These are phyloP conservation scores for Phytophthora quininea DNA, from an alignment of 352 stramenopile species.

Conservation along the genomic window DNA sequence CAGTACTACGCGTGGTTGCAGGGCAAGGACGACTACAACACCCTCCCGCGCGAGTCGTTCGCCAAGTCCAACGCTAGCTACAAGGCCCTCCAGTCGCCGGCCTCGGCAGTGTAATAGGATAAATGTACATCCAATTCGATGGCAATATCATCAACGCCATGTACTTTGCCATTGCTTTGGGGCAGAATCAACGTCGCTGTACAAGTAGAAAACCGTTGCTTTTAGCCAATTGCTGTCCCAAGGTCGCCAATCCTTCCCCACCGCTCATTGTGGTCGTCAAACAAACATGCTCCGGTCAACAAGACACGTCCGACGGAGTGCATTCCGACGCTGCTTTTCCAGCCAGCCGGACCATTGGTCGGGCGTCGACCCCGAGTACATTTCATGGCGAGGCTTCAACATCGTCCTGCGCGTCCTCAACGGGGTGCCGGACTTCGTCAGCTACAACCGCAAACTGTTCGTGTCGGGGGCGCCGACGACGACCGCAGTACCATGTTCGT, in stretches of 20 bases:
- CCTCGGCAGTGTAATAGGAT: neutral
- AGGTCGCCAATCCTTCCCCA: neutral
- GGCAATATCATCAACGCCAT: too few species aligned
- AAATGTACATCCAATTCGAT: too few species aligned
- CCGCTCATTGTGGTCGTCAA: neutral
- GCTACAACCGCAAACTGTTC: conserved; percentile 39
- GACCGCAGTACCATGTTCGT: conserved; percentile 58
- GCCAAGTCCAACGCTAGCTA: conserved; percentile 11
- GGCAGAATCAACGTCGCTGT: too few species aligned
- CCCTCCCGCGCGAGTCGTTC: conserved; percentile 5
- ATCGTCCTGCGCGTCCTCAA: conserved; percentile 28
- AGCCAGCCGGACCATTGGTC: conserved; percentile 2
- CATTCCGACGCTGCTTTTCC: neutral
- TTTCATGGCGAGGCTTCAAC: conserved; percentile 26
- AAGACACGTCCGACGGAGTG: neutral
- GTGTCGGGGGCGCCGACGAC: conserved; percentile 34
- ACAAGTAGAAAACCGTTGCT: too few species aligned
- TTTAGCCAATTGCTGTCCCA: neutral
- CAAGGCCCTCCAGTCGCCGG: conserved; percentile 7
- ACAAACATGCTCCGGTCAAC: neutral
- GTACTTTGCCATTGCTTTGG: too few species aligned
- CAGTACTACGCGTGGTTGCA: conserved; percentile 39
- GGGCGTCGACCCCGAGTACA: conserved; percentile 29
- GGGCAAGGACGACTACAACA: conserved; percentile 14
- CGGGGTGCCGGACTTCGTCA: conserved; percentile 24